Evolutionary conservation across 768 basidiomycete genomes (phyloP).

Genomic region (Butyriboletus loyo): DNA sequence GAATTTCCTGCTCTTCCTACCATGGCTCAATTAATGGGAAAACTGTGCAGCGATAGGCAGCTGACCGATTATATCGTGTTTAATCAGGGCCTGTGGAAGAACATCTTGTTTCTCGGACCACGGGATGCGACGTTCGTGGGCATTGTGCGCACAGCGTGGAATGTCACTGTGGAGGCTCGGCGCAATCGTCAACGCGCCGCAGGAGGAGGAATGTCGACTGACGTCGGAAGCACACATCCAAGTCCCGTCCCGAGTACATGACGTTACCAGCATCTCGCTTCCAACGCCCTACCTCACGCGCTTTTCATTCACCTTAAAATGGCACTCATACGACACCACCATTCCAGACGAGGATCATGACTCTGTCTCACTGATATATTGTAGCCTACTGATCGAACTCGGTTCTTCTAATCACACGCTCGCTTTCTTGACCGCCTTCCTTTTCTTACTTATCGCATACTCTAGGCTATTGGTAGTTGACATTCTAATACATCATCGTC

Average conservation of each 20-base stretch:
- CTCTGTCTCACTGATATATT: slow-evolving; percentile 2
- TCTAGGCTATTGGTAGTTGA: slow-evolving; percentile 17
- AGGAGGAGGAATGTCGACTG: slow-evolving; percentile 10
- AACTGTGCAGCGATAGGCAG: slow-evolving; percentile 34
- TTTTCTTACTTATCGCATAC: slow-evolving; percentile 4
- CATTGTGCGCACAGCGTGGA: slow-evolving; percentile 64
- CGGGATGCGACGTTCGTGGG: slow-evolving; percentile 43
- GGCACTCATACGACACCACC: slow-evolving; percentile 28
- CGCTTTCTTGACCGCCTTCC: background rate
- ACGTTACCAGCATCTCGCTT: slow-evolving; percentile 15
- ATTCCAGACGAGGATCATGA: slow-evolving; percentile 31
- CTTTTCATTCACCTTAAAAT: slow-evolving; percentile 21
- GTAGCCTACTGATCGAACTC: slow-evolving; percentile 11
- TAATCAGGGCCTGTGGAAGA: slow-evolving; percentile 68
- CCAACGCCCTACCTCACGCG: slow-evolving; percentile 15
- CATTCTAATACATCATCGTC: slow-evolving; percentile 10
- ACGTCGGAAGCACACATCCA: slow-evolving; percentile 5
- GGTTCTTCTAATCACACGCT: slow-evolving; percentile 23
- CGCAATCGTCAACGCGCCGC: slow-evolving; percentile 26
- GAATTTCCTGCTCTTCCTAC: slow-evolving; percentile 62
- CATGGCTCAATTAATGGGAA: slow-evolving; percentile 53
- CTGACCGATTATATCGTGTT: slow-evolving; percentile 32
- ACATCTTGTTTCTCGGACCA: slow-evolving; percentile 54
- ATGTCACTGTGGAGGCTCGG: slow-evolving; percentile 66
- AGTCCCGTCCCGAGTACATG: slow-evolving; percentile 15